Evolutionary conservation across 2,329 filamentous ascomycete genomes (phyloP), one percentile per base, ranked within the genome.

Genomic region (Paecilomyces formosus): DNA sequence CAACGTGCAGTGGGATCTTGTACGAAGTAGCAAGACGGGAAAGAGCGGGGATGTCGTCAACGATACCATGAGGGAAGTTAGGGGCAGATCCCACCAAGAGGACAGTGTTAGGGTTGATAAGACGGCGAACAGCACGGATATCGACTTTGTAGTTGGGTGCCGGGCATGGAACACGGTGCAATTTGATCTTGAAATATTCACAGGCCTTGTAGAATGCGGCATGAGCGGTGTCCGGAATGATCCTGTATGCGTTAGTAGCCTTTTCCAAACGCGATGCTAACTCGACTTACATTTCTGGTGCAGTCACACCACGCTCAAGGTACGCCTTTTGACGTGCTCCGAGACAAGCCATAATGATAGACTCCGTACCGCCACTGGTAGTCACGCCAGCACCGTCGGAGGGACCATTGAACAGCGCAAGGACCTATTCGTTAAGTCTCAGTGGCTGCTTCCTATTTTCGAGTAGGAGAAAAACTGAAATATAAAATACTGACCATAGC

Each of bases 1-100:
- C 94, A 55, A 99, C 93, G 73, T 99, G 94, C 11, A 99, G 84
- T 18, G 92, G 92, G 24, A 97, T 80, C 69, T 87, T 88, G 71
- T 89, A 87, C 69, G 87, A 87, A 33, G 88, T 71, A 0, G 94
- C 94, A 4, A 99, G 83, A 60, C 87, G 88, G 57, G 92, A 96
- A 50, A 99, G 85, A 0, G 85, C 84, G 0, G 88, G 78, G 66
- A 99, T 97, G 74, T 97, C 92, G 74, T 99, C 94, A 63, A 99
- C 94, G 71, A 99, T 96, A 61, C 94, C 94, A 72, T 99, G 94
- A 39, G 94, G 94, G 77, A 97, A 99, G 81, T 97, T 99, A 60
- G 94, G 94, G 0, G 94, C 92, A 1, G 90, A 96, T 54, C 94
- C 94, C 55, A 97, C 94, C 3, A 99, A 86, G 28, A 99, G 81